A percentile compares a stretch with the other conserved stretches of the same genome.
phyloP scores from a whole-genome alignment of 2,329 filamentous ascomycete genomes.

The Aspergillus proliferans region DNA sequence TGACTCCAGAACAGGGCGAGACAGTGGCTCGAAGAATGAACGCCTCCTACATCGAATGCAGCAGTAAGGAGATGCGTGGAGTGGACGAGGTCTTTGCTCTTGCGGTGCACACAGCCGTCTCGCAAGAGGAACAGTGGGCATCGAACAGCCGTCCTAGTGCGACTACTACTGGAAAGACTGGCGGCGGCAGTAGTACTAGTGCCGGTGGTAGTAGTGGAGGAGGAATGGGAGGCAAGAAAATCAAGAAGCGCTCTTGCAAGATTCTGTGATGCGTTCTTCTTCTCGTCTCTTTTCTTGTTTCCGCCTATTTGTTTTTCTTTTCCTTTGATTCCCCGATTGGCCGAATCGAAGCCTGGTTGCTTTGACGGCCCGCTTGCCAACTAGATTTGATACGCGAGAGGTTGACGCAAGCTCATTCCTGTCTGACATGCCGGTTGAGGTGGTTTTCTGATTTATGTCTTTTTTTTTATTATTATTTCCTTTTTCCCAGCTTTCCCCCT shows the following conservation, averaged over 20 bases:
- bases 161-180: slow-evolving; percentile 19
- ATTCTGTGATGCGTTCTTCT: slow-evolving; percentile 55
- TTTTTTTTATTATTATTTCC: slow-evolving; percentile 12
- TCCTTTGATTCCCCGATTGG: slow-evolving; percentile 7
- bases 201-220: slow-evolving; percentile 15
- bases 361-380: slow-evolving; percentile 14
- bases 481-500: slow-evolving; percentile 15
- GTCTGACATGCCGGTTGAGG: slow-evolving; percentile 5
- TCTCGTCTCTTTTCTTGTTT: slow-evolving; percentile 20
- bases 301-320: slow-evolving; percentile 5
- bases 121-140: slow-evolving; percentile 67
- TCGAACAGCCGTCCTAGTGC: slow-evolving; percentile 22
- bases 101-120: slow-evolving; percentile 83
- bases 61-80: slow-evolving; percentile 92
- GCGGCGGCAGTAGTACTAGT: slow-evolving; percentile 28
- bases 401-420: neutral
- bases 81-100: slow-evolving; percentile 95
- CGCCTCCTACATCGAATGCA: slow-evolving; percentile 95
- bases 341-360: slow-evolving; percentile 32
- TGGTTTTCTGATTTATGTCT: slow-evolving; percentile 18
- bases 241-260: slow-evolving; percentile 79
- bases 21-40: slow-evolving; percentile 89
- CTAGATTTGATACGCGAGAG: slow-evolving; percentile 10
- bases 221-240: slow-evolving; percentile 49
- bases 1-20: slow-evolving; percentile 83